Conservation (phyloP, 352 stramenopile genomes). For the Globisporangium yorkense region DNA sequence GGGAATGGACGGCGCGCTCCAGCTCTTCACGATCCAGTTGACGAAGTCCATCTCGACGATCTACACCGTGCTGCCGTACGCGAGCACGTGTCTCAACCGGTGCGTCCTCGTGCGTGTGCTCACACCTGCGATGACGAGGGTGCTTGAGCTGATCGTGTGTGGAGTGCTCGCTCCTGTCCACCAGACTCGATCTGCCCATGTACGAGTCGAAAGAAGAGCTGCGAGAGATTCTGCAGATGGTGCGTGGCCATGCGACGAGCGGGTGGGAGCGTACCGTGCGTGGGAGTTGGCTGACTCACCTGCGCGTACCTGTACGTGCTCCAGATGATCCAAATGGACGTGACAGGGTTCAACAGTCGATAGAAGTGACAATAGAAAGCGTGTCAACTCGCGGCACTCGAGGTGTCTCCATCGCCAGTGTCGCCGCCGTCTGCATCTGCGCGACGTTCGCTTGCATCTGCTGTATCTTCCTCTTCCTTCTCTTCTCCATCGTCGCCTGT, state of each 20-base stretch:
- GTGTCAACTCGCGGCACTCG: neutral
- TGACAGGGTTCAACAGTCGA: conserved; percentile 73
- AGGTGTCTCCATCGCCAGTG: neutral
- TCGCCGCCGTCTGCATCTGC: neutral
- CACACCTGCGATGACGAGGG: neutral
- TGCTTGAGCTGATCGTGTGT: neutral
- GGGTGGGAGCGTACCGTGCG: no score
- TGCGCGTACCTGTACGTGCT: neutral
- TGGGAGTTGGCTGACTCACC: neutral
- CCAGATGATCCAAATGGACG: conserved; percentile 65
- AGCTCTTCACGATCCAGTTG: conserved; percentile 72
- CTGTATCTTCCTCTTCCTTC: conserved; percentile 10
- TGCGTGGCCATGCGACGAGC: conserved; percentile 19
- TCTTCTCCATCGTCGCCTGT: conserved; percentile 2
- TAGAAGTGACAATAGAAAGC: neutral
- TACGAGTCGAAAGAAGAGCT: conserved; percentile 88
- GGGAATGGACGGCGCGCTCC: conserved; percentile 67
- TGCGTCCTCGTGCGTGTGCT: conserved; percentile 7
- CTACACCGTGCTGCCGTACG: conserved; percentile 61
- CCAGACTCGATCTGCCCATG: conserved; percentile 67
- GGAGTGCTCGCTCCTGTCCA: neutral
- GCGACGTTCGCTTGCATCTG: conserved; percentile 11
- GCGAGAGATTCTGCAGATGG: conserved; percentile 90
- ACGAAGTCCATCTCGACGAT: conserved; percentile 29
- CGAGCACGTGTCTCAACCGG: conserved; percentile 83